phyloP scores from a whole-genome alignment of 2,329 filamentous ascomycete genomes.

The Talaromyces pinophilus region DNA sequence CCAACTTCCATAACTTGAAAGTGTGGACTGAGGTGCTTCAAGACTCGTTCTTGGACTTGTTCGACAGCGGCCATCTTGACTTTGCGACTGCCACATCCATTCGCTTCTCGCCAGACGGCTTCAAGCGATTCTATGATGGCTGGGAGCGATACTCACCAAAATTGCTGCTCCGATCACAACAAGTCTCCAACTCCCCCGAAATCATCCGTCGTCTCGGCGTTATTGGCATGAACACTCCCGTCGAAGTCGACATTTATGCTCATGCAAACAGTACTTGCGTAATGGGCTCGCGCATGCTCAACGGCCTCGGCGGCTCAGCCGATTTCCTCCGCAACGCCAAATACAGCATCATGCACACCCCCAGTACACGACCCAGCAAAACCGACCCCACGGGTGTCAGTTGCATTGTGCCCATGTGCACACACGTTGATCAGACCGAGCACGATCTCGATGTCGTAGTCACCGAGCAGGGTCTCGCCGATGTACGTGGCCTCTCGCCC shows the following conservation, averaged over 20 bases:
- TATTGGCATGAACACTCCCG: conserved; percentile 93
- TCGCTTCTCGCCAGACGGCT: conserved; percentile 86
- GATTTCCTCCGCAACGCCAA: conserved; percentile 79
- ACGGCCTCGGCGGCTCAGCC: conserved; percentile 77
- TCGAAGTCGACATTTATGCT: conserved; percentile 92
- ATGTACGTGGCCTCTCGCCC: conserved; percentile 78
- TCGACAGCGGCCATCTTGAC: conserved; percentile 82
- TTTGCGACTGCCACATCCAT: conserved; percentile 89
- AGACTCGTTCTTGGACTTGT: conserved; percentile 89
- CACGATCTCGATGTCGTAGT: conserved; percentile 90
- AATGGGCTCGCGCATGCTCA: conserved; percentile 84
- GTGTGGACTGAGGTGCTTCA: conserved; percentile 94
- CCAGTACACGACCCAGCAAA: conserved; percentile 76
- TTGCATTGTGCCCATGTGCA: conserved; percentile 93
- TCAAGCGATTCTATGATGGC: conserved; percentile 85
- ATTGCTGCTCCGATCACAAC: conserved; percentile 82
- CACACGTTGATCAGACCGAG: conserved; percentile 89
- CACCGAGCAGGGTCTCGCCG: conserved; percentile 74
- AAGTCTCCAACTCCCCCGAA: conserved; percentile 85
- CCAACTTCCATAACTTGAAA: conserved; percentile 82
- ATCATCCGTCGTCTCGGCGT: conserved; percentile 84
- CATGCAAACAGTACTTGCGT: conserved; percentile 91
- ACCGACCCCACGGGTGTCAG: conserved; percentile 77
- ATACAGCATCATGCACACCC: conserved; percentile 93
- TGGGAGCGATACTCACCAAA: conserved; percentile 80